Evolutionary conservation across 305 asterid genomes (phyloP).

Genomic region (Caryopteris hybrid): DNA sequence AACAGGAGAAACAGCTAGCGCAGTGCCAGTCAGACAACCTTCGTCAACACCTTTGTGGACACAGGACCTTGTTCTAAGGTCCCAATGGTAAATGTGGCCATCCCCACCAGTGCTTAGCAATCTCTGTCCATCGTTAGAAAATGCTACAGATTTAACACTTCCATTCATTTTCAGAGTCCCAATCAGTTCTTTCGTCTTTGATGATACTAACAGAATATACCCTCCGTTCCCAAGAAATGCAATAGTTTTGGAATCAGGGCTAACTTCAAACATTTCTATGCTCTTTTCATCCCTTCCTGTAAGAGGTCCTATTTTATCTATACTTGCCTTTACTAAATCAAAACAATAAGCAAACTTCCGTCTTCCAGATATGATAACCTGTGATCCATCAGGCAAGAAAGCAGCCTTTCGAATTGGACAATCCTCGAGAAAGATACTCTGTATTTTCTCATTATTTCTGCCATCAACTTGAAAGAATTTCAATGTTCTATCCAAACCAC

Average conservation of each 20-base stretch:
- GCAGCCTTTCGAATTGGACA: conserved; percentile 82
- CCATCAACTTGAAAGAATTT: conserved; percentile 89
- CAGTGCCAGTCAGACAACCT: conserved; percentile 77
- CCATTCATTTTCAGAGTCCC: conserved; percentile 94
- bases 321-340: conserved; percentile 65
- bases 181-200: conserved; percentile 71
- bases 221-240: conserved; percentile 93
- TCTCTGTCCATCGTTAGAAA: conserved; percentile 58
- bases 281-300: conserved; percentile 91
- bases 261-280: conserved; percentile 73
- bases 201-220: conserved; percentile 65
- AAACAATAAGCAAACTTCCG: conserved; percentile 79
- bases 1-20: conserved; percentile 57
- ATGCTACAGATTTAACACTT: conserved; percentile 65
- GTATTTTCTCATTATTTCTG: conserved; percentile 65
- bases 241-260: conserved; percentile 78
- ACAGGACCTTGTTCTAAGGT: conserved; percentile 74
- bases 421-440: conserved; percentile 76
- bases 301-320: conserved; percentile 74
- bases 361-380: conserved; percentile 73
- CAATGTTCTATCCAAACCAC: conserved; percentile 67
- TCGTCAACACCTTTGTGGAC: conserved; percentile 78
- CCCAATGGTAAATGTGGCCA: conserved; percentile 87
- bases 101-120: conserved; percentile 88
- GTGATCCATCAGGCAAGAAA: conserved; percentile 86